Evolutionary conservation across 441 rosid species (phyloP).

Genomic region (Adansonia gregorii): DNA sequence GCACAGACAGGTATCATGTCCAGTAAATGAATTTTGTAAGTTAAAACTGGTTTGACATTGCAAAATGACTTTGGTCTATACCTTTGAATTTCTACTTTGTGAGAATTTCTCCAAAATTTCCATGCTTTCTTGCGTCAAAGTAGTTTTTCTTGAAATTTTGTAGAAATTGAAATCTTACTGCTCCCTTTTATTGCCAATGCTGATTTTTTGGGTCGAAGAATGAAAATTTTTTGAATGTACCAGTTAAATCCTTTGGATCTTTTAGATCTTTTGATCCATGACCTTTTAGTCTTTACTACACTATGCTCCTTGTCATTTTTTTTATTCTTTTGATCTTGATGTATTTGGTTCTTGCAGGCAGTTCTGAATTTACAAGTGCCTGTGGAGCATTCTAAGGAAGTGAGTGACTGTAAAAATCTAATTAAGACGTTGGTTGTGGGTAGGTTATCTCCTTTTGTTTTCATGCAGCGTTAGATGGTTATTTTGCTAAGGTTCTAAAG

Average conservation of each 20-base stretch:
- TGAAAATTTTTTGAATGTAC: background rate
- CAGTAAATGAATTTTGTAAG: background rate
- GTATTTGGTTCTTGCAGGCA: slow-evolving; percentile 68
- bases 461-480: slow-evolving; percentile 19
- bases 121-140: background rate
- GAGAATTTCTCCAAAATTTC: background rate
- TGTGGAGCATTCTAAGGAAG: slow-evolving; percentile 96
- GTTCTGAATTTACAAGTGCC: slow-evolving; percentile 96
- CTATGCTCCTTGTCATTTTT: background rate
- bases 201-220: background rate
- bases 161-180: background rate
- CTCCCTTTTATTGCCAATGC: background rate
- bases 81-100: slow-evolving; percentile 9
- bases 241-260: background rate
- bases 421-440: slow-evolving; percentile 99
- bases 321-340: slow-evolving; percentile 29
- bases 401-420: slow-evolving; percentile 91
- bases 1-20: background rate
- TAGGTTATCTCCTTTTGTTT: slow-evolving; percentile 40
- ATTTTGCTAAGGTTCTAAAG: slow-evolving; percentile 1
- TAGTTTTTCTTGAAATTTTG: background rate
- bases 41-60: background rate
- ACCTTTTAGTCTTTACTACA: background rate
- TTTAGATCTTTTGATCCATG: background rate
- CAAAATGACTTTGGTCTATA: background rate